A percentile compares a stretch with the other conserved stretches of the same genome.
Conservation (phyloP, 2,329 filamentous ascomycete species). For the Penicillium sclerotigenum region DNA sequence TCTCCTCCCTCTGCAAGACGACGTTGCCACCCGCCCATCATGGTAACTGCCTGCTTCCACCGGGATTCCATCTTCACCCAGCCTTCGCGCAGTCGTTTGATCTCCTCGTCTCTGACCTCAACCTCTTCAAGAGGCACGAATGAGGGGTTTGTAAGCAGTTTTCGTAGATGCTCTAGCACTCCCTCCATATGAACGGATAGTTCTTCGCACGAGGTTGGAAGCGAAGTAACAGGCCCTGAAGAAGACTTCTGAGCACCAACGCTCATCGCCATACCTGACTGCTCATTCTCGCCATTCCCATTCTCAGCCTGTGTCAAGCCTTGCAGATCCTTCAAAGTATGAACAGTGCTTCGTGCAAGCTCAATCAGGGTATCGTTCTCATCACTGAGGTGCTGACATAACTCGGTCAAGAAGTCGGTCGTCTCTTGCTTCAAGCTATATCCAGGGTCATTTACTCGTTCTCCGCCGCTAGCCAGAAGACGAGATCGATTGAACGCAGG, state of each 20-base stretch:
- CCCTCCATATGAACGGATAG: constrained; percentile 70
- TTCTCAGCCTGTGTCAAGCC: constrained; percentile 43
- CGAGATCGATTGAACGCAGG: constrained; percentile 38
- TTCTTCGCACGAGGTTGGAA: constrained; percentile 63
- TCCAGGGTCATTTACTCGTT: constrained; percentile 52
- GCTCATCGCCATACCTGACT: constrained; percentile 26
- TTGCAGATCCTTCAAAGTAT: constrained; percentile 62
- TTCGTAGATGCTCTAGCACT: constrained; percentile 76
- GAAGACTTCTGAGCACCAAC: constrained; percentile 20
- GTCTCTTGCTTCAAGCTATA: constrained; percentile 81
- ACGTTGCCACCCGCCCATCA: constrained; percentile 91
- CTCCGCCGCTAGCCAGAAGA: constrained; percentile 31
- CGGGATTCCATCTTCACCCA: constrained; percentile 92
- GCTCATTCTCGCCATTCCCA: constrained; percentile 33
- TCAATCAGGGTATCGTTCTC: constrained; percentile 82
- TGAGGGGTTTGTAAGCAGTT: constrained; percentile 86
- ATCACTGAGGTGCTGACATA: constrained; percentile 79
- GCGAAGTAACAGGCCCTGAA: constrained; percentile 38
- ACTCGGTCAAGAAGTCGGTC: constrained; percentile 81
- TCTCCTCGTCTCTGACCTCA: constrained; percentile 86
- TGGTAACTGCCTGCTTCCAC: constrained; percentile 82
- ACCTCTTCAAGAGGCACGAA: constrained; percentile 96
- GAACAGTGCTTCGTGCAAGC: constrained; percentile 68
- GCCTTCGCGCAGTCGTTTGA: constrained; percentile 73
- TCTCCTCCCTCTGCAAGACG: constrained; percentile 58